These are phyloP conservation scores for Suillus variegatus DNA, from an alignment of 768 basidiomycete species.

Conservation along the genomic window DNA sequence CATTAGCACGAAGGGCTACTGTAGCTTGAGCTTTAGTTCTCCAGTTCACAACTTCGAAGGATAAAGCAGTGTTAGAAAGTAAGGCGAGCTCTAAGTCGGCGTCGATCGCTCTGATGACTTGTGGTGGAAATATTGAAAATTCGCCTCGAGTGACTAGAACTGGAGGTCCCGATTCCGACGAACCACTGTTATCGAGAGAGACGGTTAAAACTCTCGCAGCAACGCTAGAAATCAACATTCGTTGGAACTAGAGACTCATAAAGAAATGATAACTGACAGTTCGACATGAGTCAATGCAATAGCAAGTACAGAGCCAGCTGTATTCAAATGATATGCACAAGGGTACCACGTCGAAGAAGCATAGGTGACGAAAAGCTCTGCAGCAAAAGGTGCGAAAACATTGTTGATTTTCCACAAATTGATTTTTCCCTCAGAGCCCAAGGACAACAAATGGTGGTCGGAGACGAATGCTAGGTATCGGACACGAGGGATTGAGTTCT, in stretches of 20 bases:
- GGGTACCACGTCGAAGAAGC: constrained; percentile 5
- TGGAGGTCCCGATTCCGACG: neutral
- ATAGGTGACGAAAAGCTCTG: neutral
- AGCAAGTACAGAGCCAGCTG: constrained; percentile 15
- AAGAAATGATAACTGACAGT: constrained; percentile 13
- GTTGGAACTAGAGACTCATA: neutral
- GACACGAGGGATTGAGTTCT: neutral
- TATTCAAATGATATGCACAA: constrained; percentile 2
- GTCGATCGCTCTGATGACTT: constrained; percentile 39
- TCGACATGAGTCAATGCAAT: constrained; percentile 14
- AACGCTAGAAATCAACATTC: constrained; percentile 2
- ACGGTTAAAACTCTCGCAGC: constrained; percentile 1
- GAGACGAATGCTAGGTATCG: constrained; percentile 18
- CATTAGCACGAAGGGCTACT: constrained; percentile 24
- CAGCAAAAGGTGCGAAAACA: neutral
- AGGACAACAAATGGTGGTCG: constrained; percentile 23
- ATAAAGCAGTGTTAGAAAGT: constrained; percentile 27
- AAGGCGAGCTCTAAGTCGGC: constrained; percentile 32
- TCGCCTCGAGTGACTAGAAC: constrained; percentile 13
- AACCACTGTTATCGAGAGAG: neutral
- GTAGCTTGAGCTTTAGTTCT: constrained; percentile 21
- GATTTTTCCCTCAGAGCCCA: constrained; percentile 7
- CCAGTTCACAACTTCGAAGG: constrained; percentile 44
- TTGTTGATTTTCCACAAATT: constrained; percentile 20
- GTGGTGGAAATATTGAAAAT: constrained; percentile 14